Evolutionary conservation across 345 rosid genomes (phyloP).

Genomic region (Turritis glabra): DNA sequence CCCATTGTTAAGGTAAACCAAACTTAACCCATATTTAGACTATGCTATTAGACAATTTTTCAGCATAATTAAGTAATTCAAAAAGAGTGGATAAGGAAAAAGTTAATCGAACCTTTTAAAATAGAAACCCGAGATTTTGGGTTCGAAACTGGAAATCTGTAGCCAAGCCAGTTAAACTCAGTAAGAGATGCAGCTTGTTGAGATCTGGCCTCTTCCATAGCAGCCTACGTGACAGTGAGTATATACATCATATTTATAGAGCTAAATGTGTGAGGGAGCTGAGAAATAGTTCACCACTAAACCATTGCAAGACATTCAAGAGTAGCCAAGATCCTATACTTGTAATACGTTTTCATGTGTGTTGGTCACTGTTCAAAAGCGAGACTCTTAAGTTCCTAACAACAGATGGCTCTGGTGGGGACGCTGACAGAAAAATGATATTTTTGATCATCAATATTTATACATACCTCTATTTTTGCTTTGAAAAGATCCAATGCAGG

Average conservation of each 20-base stretch:
- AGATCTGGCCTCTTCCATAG: conserved; percentile 95
- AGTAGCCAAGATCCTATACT: conserved; percentile 10
- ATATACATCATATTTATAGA: conserved; percentile 2
- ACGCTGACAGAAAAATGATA: conserved; percentile 9
- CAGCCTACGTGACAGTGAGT: conserved; percentile 60
- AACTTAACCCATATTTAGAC: neutral
- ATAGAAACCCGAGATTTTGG: conserved; percentile 94
- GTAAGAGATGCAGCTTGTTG: conserved; percentile 98
- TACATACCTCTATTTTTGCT: conserved; percentile 83
- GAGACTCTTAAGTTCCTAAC: conserved; percentile 3
- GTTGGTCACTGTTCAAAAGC: conserved; percentile 1
- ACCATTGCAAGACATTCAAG: conserved; percentile 19
- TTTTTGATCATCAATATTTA: neutral
- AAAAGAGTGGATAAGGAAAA: conserved; percentile 12
- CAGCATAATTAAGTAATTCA: neutral
- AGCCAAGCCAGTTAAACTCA: conserved; percentile 96
- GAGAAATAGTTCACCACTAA: conserved; percentile 5
- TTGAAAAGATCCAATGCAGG: conserved; percentile 96
- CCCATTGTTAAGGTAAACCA: conserved; percentile 5
- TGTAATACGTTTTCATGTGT: neutral
- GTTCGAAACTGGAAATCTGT: conserved; percentile 85
- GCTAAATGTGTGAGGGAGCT: neutral
- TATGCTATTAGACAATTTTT: conserved; percentile 4
- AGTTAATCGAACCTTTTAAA: conserved; percentile 65
- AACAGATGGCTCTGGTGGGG: conserved; percentile 2